phyloP scores from a whole-genome alignment of 179 eudicot species.

The Beta lomatogona region DNA sequence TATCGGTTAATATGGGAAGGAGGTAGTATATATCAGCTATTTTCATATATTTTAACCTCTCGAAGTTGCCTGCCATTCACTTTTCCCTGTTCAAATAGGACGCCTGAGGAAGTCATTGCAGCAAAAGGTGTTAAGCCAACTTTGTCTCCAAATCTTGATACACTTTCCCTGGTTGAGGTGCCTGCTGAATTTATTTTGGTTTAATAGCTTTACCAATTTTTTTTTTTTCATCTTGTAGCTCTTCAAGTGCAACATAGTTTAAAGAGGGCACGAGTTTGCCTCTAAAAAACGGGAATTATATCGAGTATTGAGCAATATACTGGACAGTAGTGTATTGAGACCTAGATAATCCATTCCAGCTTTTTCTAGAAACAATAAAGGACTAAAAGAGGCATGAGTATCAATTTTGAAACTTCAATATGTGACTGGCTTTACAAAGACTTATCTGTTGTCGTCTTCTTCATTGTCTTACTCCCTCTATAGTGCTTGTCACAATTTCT shows the following conservation, averaged over 20 bases:
- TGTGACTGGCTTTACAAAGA: neutral
- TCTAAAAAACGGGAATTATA: neutral
- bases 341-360: neutral
- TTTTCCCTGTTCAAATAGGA: conserved; percentile 46
- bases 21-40: neutral
- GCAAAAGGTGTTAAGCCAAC: conserved; percentile 99
- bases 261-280: neutral
- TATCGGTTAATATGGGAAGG: too few relatives aligned
- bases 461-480: neutral
- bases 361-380: neutral
- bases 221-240: neutral
- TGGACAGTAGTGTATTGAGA: neutral
- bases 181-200: neutral
- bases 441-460: neutral
- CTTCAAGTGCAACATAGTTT: neutral
- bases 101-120: conserved; percentile 96
- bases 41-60: neutral
- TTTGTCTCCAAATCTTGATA: conserved; percentile 89
- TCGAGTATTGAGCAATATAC: neutral
- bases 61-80: conserved; percentile 8
- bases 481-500: neutral
- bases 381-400: neutral
- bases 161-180: conserved; percentile 96
- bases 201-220: conserved; percentile 8
- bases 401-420: neutral